Conservation (phyloP, 1,139 yeast species). For the Debaryomyces subglobosus region DNA sequence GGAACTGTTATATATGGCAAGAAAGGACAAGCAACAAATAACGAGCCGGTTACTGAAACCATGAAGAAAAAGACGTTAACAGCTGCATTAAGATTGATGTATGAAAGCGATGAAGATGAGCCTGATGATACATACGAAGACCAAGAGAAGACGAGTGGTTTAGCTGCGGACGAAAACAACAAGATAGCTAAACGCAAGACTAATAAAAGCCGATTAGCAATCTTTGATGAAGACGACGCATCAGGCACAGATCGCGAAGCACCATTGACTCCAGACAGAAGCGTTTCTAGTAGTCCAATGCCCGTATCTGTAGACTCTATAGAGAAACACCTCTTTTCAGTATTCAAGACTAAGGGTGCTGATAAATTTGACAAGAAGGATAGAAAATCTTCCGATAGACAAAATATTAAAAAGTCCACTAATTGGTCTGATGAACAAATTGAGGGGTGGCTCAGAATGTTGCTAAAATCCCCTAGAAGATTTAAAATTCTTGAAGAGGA, state of each 20-base stretch:
- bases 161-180: slow-evolving; percentile 23
- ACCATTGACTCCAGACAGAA: neutral
- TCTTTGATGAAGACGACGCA: slow-evolving; percentile 21
- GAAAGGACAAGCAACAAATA: slow-evolving; percentile 13
- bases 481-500: slow-evolving; percentile 64
- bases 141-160: slow-evolving; percentile 54
- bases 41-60: slow-evolving; percentile 27
- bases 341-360: slow-evolving; percentile 55
- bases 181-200: neutral
- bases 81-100: slow-evolving; percentile 65
- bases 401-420: slow-evolving; percentile 52
- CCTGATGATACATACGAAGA: slow-evolving; percentile 86
- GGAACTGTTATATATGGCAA: slow-evolving; percentile 28
- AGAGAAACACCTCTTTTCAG: slow-evolving; percentile 61
- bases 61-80: slow-evolving; percentile 59
- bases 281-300: slow-evolving; percentile 1
- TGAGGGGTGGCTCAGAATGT: slow-evolving; percentile 89
- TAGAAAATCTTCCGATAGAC: slow-evolving; percentile 57
- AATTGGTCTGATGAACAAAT: slow-evolving; percentile 88
- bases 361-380: slow-evolving; percentile 48
- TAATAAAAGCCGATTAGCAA: slow-evolving; percentile 12
- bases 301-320: slow-evolving; percentile 1
- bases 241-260: neutral
- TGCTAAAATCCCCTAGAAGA: slow-evolving; percentile 64
- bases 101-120: slow-evolving; percentile 77